Evolutionary conservation across 2,329 filamentous ascomycete species (phyloP).

Genomic region (Monosporascus cannonballus): DNA sequence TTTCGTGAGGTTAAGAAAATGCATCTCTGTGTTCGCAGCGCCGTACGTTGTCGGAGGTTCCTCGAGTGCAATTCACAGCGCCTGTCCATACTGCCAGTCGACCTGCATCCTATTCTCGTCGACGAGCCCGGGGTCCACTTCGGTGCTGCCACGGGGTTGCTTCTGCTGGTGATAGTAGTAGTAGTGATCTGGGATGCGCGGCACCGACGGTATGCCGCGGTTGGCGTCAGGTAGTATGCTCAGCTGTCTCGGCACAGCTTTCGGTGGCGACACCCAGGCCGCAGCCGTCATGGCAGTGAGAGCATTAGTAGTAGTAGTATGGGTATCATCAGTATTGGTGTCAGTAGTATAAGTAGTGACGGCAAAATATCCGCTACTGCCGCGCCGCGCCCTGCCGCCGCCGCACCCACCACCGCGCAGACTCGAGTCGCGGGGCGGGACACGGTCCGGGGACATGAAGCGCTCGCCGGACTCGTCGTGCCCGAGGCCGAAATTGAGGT

Average conservation of each 20-base stretch:
- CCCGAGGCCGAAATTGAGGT: too few relatives aligned
- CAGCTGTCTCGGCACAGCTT: constrained; percentile 19
- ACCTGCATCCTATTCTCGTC: constrained; percentile 3
- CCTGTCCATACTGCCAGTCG: constrained; percentile 11
- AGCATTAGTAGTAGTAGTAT: too few relatives aligned
- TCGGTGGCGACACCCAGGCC: neutral
- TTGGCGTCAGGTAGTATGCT: constrained; percentile 40
- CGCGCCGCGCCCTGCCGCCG: constrained; percentile 1
- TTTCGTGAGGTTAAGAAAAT: too few relatives aligned
- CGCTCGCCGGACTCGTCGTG: too few relatives aligned
- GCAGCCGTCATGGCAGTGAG: too few relatives aligned
- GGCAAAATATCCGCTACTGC: neutral
- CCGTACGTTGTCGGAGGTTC: neutral
- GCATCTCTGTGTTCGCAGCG: too few relatives aligned
- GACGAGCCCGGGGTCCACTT: neutral
- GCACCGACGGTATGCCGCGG: constrained; percentile 39
- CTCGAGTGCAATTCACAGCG: constrained; percentile 2
- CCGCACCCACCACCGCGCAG: neutral
- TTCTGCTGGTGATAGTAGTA: constrained; percentile 3
- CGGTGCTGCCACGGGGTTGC: neutral
- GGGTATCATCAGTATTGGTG: too few relatives aligned
- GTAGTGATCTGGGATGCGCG: constrained; percentile 39
- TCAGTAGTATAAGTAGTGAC: too few relatives aligned
- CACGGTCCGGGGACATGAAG: too few relatives aligned
- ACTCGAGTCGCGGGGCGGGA: too few relatives aligned